A percentile compares a stretch with the other conserved stretches of the same genome.
Evolutionary conservation across 208 protist species (phyloP).

Genomic region (Leishmania aethiopica): DNA sequence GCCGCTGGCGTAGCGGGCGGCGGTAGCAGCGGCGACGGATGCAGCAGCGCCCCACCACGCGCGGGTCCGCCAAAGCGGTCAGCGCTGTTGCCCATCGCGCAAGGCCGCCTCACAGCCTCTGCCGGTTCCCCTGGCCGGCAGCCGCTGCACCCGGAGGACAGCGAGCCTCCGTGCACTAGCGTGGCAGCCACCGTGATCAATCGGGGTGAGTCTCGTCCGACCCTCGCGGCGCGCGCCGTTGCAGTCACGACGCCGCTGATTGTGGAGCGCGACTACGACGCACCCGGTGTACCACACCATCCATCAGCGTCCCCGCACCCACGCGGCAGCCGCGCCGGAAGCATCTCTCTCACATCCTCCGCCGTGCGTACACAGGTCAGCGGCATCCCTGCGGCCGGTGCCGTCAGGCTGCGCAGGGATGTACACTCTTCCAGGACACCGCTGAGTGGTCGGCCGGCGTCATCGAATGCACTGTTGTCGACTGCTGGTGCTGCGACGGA

Average conservation of each 20-base stretch:
- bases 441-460: neutral
- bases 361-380: neutral
- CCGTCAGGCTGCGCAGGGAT: neutral
- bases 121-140: constrained; percentile 7
- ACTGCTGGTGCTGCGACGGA: neutral
- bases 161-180: neutral
- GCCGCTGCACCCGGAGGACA: neutral
- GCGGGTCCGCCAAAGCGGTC: constrained; percentile 11
- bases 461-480: neutral
- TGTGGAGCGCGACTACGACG: neutral
- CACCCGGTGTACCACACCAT: neutral
- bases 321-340: neutral
- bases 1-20: neutral
- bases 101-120: constrained; percentile 21
- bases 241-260: neutral
- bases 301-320: neutral
- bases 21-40: neutral
- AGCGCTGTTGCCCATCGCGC: constrained; percentile 8
- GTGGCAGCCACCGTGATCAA: neutral
- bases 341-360: neutral
- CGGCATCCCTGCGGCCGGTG: neutral
- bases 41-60: constrained; percentile 1
- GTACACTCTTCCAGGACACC: neutral
- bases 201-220: constrained; percentile 12
- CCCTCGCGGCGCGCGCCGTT: constrained; percentile 2